Evolutionary conservation across 139 green algal species (phyloP).

Genomic region (Pseudopediastrum boryanum): DNA sequence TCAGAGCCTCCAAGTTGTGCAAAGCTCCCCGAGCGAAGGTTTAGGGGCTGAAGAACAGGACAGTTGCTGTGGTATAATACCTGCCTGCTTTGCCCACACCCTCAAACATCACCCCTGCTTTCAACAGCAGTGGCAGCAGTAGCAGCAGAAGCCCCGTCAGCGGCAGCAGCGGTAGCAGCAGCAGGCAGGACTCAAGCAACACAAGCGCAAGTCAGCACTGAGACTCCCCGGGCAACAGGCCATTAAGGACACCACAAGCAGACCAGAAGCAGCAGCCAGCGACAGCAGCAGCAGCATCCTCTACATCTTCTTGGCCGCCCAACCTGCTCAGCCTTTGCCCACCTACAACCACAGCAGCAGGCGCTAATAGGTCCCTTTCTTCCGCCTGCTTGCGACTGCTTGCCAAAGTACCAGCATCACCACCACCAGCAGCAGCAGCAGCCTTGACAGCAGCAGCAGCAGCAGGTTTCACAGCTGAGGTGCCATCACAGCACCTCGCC

Average conservation of each 20-base stretch:
- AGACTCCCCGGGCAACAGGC: not conserved
- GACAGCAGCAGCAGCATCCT: conserved; percentile 2
- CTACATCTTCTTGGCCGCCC: not conserved
- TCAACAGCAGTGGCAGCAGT: not conserved
- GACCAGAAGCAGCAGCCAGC: no score
- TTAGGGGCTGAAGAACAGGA: not conserved
- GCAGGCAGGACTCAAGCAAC: not conserved
- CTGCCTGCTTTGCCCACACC: not conserved
- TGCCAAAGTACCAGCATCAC: not conserved
- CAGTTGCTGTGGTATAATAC: not conserved
- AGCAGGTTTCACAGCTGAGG: not conserved
- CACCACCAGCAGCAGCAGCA: not conserved
- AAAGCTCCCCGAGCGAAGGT: not conserved
- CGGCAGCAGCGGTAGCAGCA: not conserved
- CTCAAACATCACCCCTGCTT: not conserved
- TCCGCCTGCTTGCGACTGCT: not conserved
- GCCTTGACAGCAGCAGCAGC: not conserved
- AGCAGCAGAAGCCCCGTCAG: not conserved
- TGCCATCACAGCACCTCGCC: no score
- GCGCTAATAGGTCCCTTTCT: not conserved
- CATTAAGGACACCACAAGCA: not conserved
- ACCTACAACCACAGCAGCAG: not conserved
- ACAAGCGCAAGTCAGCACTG: not conserved
- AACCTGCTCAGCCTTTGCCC: not conserved
- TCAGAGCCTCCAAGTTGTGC: not conserved